Conservation (phyloP, 371 early-diverging fungal species). For the Batrachochytrium dendrobatidis region DNA sequence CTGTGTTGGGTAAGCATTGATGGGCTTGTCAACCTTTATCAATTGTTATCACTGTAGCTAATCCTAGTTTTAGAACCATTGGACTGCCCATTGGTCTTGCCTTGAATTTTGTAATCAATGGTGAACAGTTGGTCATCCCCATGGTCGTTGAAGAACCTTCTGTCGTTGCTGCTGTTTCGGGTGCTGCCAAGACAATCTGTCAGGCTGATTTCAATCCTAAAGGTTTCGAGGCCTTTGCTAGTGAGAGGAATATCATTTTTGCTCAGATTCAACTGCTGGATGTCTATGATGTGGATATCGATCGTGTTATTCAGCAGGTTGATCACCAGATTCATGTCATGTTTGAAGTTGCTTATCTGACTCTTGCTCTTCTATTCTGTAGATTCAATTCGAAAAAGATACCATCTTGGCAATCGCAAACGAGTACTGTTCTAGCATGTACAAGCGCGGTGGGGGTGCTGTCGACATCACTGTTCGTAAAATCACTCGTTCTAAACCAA, state of each 20-base stretch:
- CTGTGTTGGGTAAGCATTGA: conserved; percentile 44
- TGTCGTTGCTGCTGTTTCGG: conserved; percentile 62
- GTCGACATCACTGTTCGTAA: conserved; percentile 41
- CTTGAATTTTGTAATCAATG: conserved; percentile 58
- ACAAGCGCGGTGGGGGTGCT: conserved; percentile 58
- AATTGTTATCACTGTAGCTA: no score
- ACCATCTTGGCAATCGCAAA: conserved; percentile 44
- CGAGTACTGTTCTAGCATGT: conserved; percentile 52
- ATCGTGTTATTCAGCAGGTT: conserved; percentile 27
- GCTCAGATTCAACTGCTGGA: conserved; percentile 56
- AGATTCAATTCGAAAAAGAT: conserved; percentile 19
- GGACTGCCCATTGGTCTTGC: conserved; percentile 61
- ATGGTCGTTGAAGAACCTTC: conserved; percentile 74
- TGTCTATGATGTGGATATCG: conserved; percentile 34
- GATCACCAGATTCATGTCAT: neutral
- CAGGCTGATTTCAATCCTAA: conserved; percentile 15
- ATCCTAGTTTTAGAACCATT: conserved; percentile 53
- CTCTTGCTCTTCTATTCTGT: neutral
- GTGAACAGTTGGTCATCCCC: conserved; percentile 46
- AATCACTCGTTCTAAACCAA: conserved; percentile 6
- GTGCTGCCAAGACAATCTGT: conserved; percentile 57
- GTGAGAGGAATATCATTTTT: conserved; percentile 52
- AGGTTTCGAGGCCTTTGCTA: conserved; percentile 49
- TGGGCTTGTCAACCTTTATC: no score
- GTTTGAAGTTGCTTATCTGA: no score